These are phyloP conservation scores for Globisporangium emineosum DNA, from an alignment of 352 stramenopile species.

Conservation along the genomic window DNA sequence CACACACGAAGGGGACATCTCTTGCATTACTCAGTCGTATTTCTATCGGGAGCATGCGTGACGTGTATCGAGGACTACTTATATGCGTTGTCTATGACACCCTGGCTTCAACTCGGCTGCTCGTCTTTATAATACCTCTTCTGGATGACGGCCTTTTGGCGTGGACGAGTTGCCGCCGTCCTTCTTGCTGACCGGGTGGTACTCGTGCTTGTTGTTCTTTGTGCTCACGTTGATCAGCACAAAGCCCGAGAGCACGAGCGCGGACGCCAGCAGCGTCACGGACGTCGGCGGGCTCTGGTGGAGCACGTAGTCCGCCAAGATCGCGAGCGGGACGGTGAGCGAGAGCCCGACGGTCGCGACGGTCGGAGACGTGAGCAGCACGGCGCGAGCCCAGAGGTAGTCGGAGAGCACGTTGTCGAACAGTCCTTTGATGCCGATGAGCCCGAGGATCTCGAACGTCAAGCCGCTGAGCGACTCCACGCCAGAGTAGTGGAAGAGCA, in stretches of 20 bases:
- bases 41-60: neutral
- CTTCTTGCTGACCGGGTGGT: slow-evolving; percentile 34
- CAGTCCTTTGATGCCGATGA: slow-evolving; percentile 89
- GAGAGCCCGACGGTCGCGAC: slow-evolving; percentile 96
- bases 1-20: neutral
- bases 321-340: slow-evolving; percentile 96
- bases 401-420: slow-evolving; percentile 96
- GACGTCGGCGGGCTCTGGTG: slow-evolving; percentile 45
- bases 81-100: neutral
- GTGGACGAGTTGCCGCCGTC: slow-evolving; percentile 15
- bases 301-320: slow-evolving; percentile 86
- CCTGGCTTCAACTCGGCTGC: neutral
- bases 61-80: neutral
- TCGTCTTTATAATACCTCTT: slow-evolving; percentile 14
- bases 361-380: slow-evolving; percentile 95
- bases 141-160: slow-evolving; percentile 1
- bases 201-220: slow-evolving; percentile 63
- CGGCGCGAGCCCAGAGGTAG: slow-evolving; percentile 94
- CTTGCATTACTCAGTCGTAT: neutral
- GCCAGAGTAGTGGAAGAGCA: slow-evolving; percentile 67
- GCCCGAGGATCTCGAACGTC: slow-evolving; percentile 73
- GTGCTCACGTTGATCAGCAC: slow-evolving; percentile 51
- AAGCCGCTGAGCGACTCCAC: slow-evolving; percentile 67
- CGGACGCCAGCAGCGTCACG: slow-evolving; percentile 57
- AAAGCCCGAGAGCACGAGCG: slow-evolving; percentile 75